phyloP scores from a whole-genome alignment of 306 rosid species.

The Gastrolobium bilobum region DNA sequence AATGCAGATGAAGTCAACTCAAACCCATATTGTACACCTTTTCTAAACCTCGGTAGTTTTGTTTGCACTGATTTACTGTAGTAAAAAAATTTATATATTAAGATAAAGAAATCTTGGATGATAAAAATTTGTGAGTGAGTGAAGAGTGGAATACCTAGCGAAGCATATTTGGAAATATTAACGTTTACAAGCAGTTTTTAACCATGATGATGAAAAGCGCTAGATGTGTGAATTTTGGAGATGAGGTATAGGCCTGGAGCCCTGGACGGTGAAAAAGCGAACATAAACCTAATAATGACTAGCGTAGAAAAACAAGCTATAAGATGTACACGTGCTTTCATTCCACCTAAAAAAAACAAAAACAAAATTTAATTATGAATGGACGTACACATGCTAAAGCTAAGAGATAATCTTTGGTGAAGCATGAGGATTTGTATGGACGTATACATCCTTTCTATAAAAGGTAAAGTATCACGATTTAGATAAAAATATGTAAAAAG shows the following conservation, averaged over 20 bases:
- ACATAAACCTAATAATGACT: not conserved
- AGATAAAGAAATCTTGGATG: not conserved
- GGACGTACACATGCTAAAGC: not conserved
- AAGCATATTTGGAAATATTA: not conserved
- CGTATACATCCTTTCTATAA: too few relatives aligned
- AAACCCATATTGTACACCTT: not conserved
- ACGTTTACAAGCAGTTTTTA: not conserved
- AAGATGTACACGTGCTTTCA: too few relatives aligned
- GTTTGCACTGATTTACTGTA: not conserved
- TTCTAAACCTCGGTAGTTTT: not conserved
- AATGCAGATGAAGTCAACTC: slow-evolving; percentile 44
- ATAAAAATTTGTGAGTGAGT: not conserved
- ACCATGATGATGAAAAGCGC: not conserved
- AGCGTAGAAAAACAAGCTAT: not conserved
- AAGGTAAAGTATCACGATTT: too few relatives aligned
- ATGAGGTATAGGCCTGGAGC: not conserved
- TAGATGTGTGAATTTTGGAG: not conserved
- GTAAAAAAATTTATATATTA: slow-evolving; percentile 13
- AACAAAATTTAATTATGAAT: not conserved
- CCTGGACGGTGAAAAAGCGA: not conserved
- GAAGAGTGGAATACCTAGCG: not conserved
- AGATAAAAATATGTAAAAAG: too few relatives aligned
- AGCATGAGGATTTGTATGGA: too few relatives aligned
- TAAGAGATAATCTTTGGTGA: too few relatives aligned
- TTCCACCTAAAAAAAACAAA: not conserved